Percentiles rank a stretch among this genome's conserved stretches.
phyloP scores from a whole-genome alignment of 768 basidiomycete species.

The Kwoniella sp. region DNA sequence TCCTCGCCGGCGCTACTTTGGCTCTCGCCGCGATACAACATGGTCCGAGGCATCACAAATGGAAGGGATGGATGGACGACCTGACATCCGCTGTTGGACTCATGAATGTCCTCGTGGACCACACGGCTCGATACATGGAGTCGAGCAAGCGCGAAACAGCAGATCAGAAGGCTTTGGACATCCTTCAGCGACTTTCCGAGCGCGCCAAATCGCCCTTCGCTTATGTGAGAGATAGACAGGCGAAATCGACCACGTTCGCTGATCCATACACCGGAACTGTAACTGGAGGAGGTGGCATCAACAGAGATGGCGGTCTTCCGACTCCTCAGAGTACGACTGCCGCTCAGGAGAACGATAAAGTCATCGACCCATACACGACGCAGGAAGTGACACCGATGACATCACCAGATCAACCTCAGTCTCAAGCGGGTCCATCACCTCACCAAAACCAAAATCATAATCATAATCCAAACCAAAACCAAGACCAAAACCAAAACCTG shows the following conservation, averaged over 20 bases:
- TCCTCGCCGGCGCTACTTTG: conserved; percentile 10
- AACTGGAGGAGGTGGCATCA: background rate
- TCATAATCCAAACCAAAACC: background rate
- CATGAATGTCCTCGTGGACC: conserved; percentile 8
- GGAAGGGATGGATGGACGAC: conserved; percentile 7
- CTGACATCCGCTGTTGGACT: conserved; percentile 6
- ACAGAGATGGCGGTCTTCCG: background rate
- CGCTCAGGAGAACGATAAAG: background rate
- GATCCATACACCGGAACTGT: background rate
- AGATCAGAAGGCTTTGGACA: conserved; percentile 10
- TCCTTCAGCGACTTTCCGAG: conserved; percentile 3
- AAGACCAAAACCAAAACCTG: background rate
- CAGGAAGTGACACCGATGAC: background rate
- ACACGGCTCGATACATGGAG: background rate
- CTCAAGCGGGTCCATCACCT: background rate
- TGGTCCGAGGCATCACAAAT: background rate
- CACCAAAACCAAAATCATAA: background rate
- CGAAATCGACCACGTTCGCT: background rate
- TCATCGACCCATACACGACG: conserved; percentile 14
- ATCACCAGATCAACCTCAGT: background rate
- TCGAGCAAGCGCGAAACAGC: background rate
- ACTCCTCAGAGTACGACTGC: background rate
- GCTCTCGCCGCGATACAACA: conserved; percentile 5
- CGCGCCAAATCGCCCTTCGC: background rate
- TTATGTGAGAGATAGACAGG: background rate